Percentiles rank a stretch among this genome's conserved stretches.
Evolutionary conservation across 176 grass and related monocot species (phyloP).

Genomic region (Pontederia crassipes): DNA sequence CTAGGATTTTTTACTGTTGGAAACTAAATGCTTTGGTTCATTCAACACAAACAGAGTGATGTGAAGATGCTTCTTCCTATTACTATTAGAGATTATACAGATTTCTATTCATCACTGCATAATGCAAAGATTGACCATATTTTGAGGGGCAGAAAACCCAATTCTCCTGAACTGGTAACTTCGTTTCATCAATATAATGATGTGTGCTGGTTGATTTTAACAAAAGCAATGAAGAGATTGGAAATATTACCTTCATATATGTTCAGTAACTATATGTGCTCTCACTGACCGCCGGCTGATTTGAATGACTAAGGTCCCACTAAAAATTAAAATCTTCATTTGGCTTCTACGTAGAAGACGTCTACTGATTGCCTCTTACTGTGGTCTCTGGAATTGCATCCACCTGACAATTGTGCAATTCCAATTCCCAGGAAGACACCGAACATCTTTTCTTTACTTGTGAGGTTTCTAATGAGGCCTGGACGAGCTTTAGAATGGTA

Average conservation of each 20-base stretch:
- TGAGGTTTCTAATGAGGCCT: too few relatives aligned
- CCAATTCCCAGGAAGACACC: too few relatives aligned
- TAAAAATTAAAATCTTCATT: too few relatives aligned
- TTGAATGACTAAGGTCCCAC: too few relatives aligned
- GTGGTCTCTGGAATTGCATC: too few relatives aligned
- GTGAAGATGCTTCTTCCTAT: conserved; percentile 79
- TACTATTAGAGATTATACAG: conserved; percentile 74
- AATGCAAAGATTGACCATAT: conserved; percentile 82
- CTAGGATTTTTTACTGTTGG: background rate
- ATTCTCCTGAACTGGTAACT: conserved; percentile 78
- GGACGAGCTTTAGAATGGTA: too few relatives aligned
- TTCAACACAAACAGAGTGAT: conserved; percentile 40
- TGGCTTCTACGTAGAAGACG: too few relatives aligned
- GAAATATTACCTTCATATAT: background rate
- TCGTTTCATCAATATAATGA: conserved; percentile 3
- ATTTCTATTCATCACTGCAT: conserved; percentile 90
- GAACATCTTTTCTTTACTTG: too few relatives aligned
- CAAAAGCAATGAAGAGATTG: background rate
- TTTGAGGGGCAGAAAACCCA: conserved; percentile 72
- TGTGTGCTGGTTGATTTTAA: conserved; percentile 1
- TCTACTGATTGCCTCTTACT: too few relatives aligned
- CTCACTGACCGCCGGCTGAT: too few relatives aligned
- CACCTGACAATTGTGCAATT: too few relatives aligned
- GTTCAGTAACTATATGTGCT: too few relatives aligned
- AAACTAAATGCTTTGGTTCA: conserved; percentile 11